phyloP scores from a whole-genome alignment of 768 basidiomycete species.

The Suillus spraguei region DNA sequence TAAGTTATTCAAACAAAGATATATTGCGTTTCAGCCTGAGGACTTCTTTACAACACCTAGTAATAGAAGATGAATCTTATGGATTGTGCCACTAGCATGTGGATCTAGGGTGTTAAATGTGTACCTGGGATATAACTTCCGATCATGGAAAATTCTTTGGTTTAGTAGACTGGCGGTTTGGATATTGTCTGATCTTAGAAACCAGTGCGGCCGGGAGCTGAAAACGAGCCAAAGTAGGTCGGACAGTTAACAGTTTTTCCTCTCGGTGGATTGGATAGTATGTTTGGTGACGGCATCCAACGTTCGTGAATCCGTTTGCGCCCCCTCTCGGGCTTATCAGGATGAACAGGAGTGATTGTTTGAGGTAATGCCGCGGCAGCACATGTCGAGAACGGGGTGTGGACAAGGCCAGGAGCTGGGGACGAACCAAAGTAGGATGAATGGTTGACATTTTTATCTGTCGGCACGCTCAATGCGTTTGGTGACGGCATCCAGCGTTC shows the following conservation, averaged over 20 bases:
- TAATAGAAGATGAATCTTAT: neutral
- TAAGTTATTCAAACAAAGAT: neutral
- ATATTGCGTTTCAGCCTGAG: neutral
- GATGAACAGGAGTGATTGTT: too few species aligned
- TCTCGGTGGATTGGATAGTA: constrained; percentile 38
- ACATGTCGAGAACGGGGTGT: neutral
- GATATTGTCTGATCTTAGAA: constrained; percentile 15
- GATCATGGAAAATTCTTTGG: neutral
- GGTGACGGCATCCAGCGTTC: too few species aligned
- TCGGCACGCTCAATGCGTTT: too few species aligned
- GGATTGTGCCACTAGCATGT: neutral
- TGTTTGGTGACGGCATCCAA: constrained; percentile 57
- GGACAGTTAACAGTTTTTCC: constrained; percentile 31
- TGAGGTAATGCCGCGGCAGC: too few species aligned
- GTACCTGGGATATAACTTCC: neutral
- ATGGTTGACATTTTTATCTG: too few species aligned
- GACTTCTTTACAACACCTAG: neutral
- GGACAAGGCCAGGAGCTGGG: neutral
- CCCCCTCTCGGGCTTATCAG: constrained; percentile 56
- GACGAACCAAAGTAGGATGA: neutral
- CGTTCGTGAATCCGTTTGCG: constrained; percentile 54
- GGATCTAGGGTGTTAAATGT: neutral
- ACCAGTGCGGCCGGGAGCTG: constrained; percentile 22
- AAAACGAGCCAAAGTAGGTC: constrained; percentile 19
- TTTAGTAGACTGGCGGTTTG: neutral